Conservation (phyloP, 1,139 yeast genomes). For the Yamadazyma sp. region DNA sequence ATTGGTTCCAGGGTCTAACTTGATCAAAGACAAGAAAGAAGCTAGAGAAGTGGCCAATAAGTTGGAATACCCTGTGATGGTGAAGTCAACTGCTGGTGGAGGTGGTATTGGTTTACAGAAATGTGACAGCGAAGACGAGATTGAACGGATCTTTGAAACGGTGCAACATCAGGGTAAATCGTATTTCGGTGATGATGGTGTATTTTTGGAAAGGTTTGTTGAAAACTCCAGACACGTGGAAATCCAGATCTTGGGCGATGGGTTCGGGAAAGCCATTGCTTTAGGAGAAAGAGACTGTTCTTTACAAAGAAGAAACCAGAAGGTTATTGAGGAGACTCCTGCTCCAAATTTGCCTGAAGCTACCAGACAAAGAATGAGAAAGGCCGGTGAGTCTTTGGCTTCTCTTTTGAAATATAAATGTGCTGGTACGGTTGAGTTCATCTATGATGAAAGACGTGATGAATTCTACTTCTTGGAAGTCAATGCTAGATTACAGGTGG, state of each 20-base stretch:
- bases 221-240: conserved; percentile 96
- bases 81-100: conserved; percentile 97
- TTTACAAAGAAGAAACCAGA: conserved; percentile 94
- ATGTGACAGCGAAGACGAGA: conserved; percentile 78
- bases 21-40: conserved; percentile 67
- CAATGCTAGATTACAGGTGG: conserved; percentile 95
- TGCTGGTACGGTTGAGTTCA: conserved; percentile 97
- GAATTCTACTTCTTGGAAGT: conserved; percentile 94
- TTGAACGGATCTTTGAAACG: conserved; percentile 79
- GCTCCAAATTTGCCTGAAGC: conserved; percentile 88
- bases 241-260: conserved; percentile 95
- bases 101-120: conserved; percentile 98
- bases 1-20: conserved; percentile 90
- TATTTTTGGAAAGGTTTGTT: conserved; percentile 88
- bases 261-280: conserved; percentile 86
- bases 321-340: conserved; percentile 95
- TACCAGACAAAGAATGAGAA: conserved; percentile 73
- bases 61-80: conserved; percentile 90
- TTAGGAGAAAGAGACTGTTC: conserved; percentile 98
- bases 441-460: conserved; percentile 80
- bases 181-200: conserved; percentile 94
- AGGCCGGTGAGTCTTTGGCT: conserved; percentile 82
- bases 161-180: conserved; percentile 93
- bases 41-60: conserved; percentile 76
- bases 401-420: conserved; percentile 83